Conservation (phyloP, 352 stramenopile species). For the Globisporangium cylindrosporum region DNA sequence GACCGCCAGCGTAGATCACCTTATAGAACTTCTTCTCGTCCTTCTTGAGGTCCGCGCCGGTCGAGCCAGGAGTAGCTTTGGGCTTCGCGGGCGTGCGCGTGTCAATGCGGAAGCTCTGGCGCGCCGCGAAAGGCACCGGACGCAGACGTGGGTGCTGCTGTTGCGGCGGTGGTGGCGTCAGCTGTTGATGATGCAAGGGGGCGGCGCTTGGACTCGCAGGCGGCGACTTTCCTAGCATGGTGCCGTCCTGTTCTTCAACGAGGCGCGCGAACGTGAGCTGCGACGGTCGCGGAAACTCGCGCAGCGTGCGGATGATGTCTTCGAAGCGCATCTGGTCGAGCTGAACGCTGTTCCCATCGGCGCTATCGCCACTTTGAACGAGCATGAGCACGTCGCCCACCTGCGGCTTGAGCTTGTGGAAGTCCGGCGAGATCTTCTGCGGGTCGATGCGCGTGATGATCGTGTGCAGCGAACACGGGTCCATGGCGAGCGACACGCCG, state of each 20-base stretch:
- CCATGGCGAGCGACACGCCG: constrained; percentile 75
- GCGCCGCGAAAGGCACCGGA: constrained; percentile 22
- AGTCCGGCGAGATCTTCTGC: constrained; percentile 53
- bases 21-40: constrained; percentile 59
- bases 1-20: constrained; percentile 53
- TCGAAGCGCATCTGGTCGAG: constrained; percentile 71
- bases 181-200: not conserved
- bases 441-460: constrained; percentile 63
- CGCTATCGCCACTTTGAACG: constrained; percentile 30
- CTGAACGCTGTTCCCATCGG: constrained; percentile 19
- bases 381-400: constrained; percentile 68
- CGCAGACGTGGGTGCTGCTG: constrained; percentile 17
- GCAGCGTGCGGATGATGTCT: constrained; percentile 51
- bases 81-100: constrained; percentile 9
- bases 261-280: constrained; percentile 61
- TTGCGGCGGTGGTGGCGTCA: not conserved
- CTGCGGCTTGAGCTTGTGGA: constrained; percentile 45
- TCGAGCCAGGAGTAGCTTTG: constrained; percentile 11
- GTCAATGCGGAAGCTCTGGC: constrained; percentile 63
- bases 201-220: constrained; percentile 9
- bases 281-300: constrained; percentile 48
- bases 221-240: not conserved
- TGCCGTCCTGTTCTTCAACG: constrained; percentile 25
- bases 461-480: constrained; percentile 70
- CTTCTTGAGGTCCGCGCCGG: constrained; percentile 26